Base-by-base conservation (phyloP, 108 stramenopile species). In the Aurantiochytrium sp. region DNA sequence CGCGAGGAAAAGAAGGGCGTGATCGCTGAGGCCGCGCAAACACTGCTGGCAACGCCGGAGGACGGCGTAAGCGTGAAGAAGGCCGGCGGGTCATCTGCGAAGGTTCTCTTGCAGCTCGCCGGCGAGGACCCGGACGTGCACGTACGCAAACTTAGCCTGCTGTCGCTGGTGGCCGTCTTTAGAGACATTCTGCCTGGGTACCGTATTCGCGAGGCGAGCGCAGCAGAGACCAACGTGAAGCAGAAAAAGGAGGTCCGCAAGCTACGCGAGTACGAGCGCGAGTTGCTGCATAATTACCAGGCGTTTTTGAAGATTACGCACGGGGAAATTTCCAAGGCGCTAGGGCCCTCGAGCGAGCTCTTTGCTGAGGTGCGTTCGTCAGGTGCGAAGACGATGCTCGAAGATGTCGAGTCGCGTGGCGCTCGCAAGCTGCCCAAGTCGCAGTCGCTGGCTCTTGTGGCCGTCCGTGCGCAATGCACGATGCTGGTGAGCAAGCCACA, bases 141-240 rank as follows among this genome's bases (percentile, higher is more conserved):
- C 37, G 53, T 89, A 5, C 85, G 86, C 21, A 42, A 30, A 1
- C 69, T 97, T 22, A 96, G 95, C 0, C 86, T 97, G 31, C 68
- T 97, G 68, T 96, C 96, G 1, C 87, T 96, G 41, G 90, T 97
- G 54, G 96, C 96, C 22, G 93, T 98, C 15, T 97, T 96, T 73
- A 92, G 93, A 87, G 98, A 98, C 69, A 94, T 98, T 42, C 55
- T 97, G 4, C 98, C 98, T 17, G 90, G 92, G 15, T 97, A 97
- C 89, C 93, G 97, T 31, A 96, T 98, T 42, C 94, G 96, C 32
- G 86, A 95, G n/a, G 96, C 96, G 34, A 96, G 95, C 6, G 94
- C 92, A 68, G 86, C 90, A 0, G 97, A 97, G 89, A 88, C 91
- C 89, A 90, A 94, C 10, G 95, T 94, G 4, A 91, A 94, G 86